Evolutionary conservation across 2,329 filamentous ascomycete species (phyloP).

Genomic region (Penicillium sp.): DNA sequence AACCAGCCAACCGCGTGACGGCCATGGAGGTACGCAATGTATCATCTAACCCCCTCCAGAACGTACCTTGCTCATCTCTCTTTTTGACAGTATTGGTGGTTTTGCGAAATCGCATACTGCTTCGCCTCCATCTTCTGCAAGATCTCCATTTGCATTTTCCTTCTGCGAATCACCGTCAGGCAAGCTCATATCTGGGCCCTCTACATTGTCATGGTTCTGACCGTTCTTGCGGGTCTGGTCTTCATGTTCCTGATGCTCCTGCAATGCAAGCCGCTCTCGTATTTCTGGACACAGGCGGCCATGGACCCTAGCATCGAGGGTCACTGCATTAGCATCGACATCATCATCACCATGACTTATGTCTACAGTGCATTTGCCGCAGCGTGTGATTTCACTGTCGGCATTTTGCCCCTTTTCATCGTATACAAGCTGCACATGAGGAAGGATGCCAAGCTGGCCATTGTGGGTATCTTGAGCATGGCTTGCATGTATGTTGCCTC

Average conservation of each 20-base stretch:
- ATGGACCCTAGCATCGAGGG: slow-evolving; percentile 29
- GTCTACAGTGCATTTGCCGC: slow-evolving; percentile 33
- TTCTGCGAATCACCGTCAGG: slow-evolving; percentile 49
- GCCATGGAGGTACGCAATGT: slow-evolving; percentile 26
- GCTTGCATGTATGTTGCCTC: slow-evolving; percentile 46
- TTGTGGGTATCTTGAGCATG: slow-evolving; percentile 53
- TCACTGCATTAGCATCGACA: slow-evolving; percentile 41
- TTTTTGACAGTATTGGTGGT: slow-evolving; percentile 43
- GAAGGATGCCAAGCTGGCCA: slow-evolving; percentile 48
- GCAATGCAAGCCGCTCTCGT: slow-evolving; percentile 49
- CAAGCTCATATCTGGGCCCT: slow-evolving; percentile 47
- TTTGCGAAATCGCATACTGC: slow-evolving; percentile 52
- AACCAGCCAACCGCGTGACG: slow-evolving; percentile 14
- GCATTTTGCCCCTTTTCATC: slow-evolving; percentile 52
- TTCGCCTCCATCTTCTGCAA: slow-evolving; percentile 47
- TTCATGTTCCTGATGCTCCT: slow-evolving; percentile 53
- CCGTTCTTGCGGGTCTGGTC: slow-evolving; percentile 43
- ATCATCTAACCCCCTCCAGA: background rate
- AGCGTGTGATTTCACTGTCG: slow-evolving; percentile 50
- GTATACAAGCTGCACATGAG: slow-evolving; percentile 56
- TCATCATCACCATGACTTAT: slow-evolving; percentile 34
- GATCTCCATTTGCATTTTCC: slow-evolving; percentile 50
- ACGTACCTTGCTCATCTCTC: background rate
- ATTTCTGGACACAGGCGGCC: slow-evolving; percentile 46
- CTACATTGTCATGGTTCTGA: slow-evolving; percentile 43